These are phyloP conservation scores for Candolleomyces eurysporus DNA, from an alignment of 768 basidiomycete genomes.

Conservation along the genomic window DNA sequence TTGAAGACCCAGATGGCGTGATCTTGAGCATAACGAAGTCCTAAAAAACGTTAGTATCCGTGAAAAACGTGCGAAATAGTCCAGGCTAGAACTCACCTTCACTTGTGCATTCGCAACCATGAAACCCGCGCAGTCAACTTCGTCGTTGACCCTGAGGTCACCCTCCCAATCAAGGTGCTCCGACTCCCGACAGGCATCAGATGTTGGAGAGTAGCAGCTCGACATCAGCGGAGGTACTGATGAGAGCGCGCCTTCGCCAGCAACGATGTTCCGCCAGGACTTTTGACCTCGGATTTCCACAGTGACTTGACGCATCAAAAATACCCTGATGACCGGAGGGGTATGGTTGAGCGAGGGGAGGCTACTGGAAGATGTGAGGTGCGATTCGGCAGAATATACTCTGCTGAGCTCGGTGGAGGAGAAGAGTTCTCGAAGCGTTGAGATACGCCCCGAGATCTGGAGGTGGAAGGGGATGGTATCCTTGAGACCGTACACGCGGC, in stretches of 20 bases:
- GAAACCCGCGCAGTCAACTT: conserved; percentile 47
- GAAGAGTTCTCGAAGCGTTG: conserved; percentile 48
- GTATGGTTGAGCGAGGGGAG: conserved; percentile 6
- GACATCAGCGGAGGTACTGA: conserved; percentile 39
- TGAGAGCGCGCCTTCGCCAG: conserved; percentile 50
- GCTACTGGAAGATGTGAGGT: conserved; percentile 13
- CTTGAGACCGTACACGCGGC: conserved; percentile 49
- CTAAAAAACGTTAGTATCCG: conserved; percentile 27
- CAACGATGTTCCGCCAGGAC: conserved; percentile 34
- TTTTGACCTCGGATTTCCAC: conserved; percentile 34
- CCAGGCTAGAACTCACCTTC: conserved; percentile 29
- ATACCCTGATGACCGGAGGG: conserved; percentile 42
- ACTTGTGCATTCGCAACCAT: conserved; percentile 38
- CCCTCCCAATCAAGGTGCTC: conserved; percentile 64
- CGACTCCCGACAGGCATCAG: conserved; percentile 20
- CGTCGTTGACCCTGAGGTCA: conserved; percentile 37
- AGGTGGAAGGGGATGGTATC: conserved; percentile 66
- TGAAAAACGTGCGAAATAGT: conserved; percentile 4
- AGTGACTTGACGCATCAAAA: conserved; percentile 49
- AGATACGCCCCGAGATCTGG: conserved; percentile 50
- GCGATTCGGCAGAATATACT: conserved; percentile 17
- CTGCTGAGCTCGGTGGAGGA: conserved; percentile 13
- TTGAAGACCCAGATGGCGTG: conserved; percentile 33
- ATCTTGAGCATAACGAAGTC: conserved; percentile 57
- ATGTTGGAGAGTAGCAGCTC: conserved; percentile 18